These are phyloP conservation scores for Erodium trifolium DNA, from an alignment of 441 rosid species.

Conservation along the genomic window DNA sequence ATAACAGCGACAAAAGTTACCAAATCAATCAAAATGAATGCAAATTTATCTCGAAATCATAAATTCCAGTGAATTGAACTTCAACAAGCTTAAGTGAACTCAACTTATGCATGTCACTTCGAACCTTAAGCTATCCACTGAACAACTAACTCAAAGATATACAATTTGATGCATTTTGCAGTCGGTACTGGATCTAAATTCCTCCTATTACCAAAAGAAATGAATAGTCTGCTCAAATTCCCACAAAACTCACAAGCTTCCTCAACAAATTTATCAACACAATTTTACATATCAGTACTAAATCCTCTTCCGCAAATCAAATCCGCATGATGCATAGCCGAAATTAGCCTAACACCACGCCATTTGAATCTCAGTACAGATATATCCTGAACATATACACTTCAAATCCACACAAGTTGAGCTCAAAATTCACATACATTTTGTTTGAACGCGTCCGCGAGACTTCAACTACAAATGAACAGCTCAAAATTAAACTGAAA, in stretches of 20 bases:
- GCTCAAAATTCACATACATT: constrained; percentile 12
- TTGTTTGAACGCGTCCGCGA: not conserved
- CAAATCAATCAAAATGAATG: too few relatives aligned
- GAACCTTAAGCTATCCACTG: too few relatives aligned
- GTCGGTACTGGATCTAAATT: not conserved
- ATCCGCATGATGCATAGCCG: not conserved
- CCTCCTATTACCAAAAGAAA: not conserved
- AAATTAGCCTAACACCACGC: not conserved
- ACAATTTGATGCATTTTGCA: not conserved
- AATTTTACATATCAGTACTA: not conserved
- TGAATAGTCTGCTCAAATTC: constrained; percentile 12
- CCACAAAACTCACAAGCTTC: constrained; percentile 10
- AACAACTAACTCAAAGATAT: not conserved
- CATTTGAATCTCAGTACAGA: not conserved
- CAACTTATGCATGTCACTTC: too few relatives aligned
- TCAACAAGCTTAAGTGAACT: too few relatives aligned
- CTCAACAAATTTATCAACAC: not conserved
- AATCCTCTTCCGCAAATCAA: not conserved
- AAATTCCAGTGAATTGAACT: too few relatives aligned
- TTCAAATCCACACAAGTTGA: not conserved
- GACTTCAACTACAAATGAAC: not conserved
- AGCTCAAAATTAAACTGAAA: constrained; percentile 5
- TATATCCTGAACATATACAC: too few relatives aligned
- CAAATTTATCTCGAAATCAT: too few relatives aligned
- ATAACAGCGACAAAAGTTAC: not conserved